Evolutionary conservation across 2,329 filamentous ascomycete species (phyloP), one percentile per base, ranked within the genome.

Genomic region (Gaeumannomyces tritici): DNA sequence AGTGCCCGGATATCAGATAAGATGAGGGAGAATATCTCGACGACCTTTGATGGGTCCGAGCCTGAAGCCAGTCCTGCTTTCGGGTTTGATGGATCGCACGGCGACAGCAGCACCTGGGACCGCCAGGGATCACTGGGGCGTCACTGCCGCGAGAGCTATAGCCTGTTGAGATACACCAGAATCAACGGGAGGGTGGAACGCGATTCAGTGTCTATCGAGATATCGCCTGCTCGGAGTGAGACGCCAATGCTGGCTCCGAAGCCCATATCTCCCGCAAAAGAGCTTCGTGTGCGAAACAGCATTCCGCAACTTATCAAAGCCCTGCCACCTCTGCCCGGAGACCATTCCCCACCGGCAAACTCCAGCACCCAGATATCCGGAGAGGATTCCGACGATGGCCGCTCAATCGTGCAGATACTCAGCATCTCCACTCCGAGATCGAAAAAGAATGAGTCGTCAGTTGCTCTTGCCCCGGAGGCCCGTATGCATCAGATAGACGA

Each of bases 221-320:
- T 29, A 57, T 62, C n/a, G 18, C 62, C 35, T 51, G 62, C 61
- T 57, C 64, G 65, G 28, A 62, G 62, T 28, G 63, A 66, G 13
- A 69, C 71, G 33, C 68, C 73, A 15, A 75, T 80, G 47, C 65
- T 80, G 42, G 76, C 77, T 4, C 80, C 80, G n/a, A 75, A 78
- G 57, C 79, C 79, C 18, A 77, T 81, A 4, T 83, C 79, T 21
- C 77, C 79, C 42, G 73, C 71, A 42, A 73, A 74, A 31, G 73
- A 77, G 65, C 72, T 81, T 24, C 77, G 73, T 61, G 71, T 79
- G 54, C 80, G 79, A 63, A 80, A 78, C 65, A 82, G 78, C 65
- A 79, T 80, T 61, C 78, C 80, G 8, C 76, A 76, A 55, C 70
- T 83, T 18, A 83, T 83, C 79, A 83, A 83, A 67, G 76, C 77